phyloP scores from a whole-genome alignment of 108 stramenopile species.

The Skeletonema menzelii region DNA sequence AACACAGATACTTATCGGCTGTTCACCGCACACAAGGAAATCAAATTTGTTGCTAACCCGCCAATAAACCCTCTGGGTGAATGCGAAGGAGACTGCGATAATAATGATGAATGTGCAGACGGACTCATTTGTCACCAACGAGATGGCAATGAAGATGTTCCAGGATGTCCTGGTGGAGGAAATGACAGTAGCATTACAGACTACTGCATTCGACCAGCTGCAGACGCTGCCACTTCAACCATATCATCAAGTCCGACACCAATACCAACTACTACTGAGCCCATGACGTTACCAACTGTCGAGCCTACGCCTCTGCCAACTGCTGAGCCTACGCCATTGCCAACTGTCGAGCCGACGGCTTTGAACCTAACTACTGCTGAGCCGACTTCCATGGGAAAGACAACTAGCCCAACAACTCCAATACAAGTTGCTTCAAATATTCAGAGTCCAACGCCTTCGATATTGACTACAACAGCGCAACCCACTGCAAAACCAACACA shows the following conservation, averaged over 20 bases:
- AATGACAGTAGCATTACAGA: background rate
- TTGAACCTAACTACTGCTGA: too few species aligned
- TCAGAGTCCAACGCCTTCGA: background rate
- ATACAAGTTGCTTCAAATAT: background rate
- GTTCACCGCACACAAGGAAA: too few species aligned
- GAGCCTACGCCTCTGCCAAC: too few species aligned
- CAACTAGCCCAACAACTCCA: too few species aligned
- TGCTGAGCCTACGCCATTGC: too few species aligned
- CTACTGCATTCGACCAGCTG: conserved; percentile 11
- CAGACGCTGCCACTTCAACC: background rate
- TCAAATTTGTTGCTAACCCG: background rate
- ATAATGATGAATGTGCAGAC: conserved; percentile 22
- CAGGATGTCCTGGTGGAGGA: conserved; percentile 18
- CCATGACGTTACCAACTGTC: too few species aligned
- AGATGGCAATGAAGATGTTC: conserved; percentile 2
- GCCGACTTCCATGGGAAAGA: too few species aligned
- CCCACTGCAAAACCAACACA: background rate
- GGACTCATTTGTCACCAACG: conserved; percentile 22
- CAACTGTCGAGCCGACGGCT: too few species aligned
- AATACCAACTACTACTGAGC: too few species aligned
- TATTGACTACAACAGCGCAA: background rate
- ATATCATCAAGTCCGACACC: background rate
- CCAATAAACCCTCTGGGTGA: background rate
- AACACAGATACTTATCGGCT: too few species aligned
- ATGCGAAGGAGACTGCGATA: conserved; percentile 40